Conservation (phyloP, 148 eudicot genomes). For the Amaranthus cruentus region DNA sequence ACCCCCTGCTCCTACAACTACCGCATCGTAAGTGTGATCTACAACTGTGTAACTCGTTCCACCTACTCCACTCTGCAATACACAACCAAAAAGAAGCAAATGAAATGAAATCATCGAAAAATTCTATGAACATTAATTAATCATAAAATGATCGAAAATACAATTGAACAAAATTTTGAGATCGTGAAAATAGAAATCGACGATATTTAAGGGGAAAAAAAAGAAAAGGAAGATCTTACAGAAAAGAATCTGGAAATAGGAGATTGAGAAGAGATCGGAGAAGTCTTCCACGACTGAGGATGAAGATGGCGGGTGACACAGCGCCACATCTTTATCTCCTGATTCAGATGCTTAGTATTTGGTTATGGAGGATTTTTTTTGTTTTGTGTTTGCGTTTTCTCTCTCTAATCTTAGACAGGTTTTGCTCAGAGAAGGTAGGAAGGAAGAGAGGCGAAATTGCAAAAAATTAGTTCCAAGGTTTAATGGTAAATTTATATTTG, state of each 20-base stretch:
- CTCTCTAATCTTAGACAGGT: neutral
- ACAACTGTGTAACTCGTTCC: constrained; percentile 66
- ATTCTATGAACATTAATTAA: neutral
- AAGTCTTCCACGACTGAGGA: constrained; percentile 17
- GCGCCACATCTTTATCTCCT: constrained; percentile 63
- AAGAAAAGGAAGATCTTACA: constrained; percentile 28
- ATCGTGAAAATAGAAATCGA: neutral
- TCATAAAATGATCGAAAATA: neutral
- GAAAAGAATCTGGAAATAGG: constrained; percentile 53
- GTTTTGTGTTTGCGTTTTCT: neutral
- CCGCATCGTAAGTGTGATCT: constrained; percentile 95
- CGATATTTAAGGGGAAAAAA: neutral
- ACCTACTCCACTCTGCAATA: constrained; percentile 28
- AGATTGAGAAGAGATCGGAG: constrained; percentile 37
- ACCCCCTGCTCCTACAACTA: constrained; percentile 97
- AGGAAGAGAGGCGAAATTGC: constrained; percentile 5
- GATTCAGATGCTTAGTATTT: neutral
- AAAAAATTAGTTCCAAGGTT: neutral
- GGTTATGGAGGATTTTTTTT: neutral
- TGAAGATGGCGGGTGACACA: constrained; percentile 64
- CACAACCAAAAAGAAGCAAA: neutral
- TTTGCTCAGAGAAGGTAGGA: neutral
- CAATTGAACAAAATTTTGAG: neutral
- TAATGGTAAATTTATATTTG: neutral
- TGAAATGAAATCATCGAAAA: neutral